phyloP scores from a whole-genome alignment of 257 asterid genomes.

The Nicotiana knightiana region DNA sequence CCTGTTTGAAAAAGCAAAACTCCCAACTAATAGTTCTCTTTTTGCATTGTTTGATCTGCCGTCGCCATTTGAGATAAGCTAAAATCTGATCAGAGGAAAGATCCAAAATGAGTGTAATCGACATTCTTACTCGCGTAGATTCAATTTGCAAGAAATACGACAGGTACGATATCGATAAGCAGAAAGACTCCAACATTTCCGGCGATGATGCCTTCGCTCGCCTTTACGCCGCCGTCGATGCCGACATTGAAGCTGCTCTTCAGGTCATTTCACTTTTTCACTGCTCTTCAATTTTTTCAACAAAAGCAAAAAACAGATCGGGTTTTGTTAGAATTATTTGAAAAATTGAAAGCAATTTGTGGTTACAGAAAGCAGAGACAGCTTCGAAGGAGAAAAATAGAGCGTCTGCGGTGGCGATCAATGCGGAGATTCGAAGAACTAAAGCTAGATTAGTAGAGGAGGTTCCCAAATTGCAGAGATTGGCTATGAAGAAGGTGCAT shows the following conservation, averaged over 20 bases:
- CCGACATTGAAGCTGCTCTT: constrained; percentile 81
- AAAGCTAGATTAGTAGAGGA: constrained; percentile 76
- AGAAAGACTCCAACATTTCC: constrained; percentile 62
- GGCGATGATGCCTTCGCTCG: constrained; percentile 95
- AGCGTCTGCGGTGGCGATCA: constrained; percentile 81
- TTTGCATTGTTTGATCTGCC: neutral
- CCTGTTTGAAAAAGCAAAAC: neutral
- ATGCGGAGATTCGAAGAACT: constrained; percentile 87
- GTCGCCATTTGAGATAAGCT: no score
- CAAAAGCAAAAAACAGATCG: neutral
- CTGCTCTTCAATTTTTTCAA: neutral
- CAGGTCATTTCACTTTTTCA: constrained; percentile 28
- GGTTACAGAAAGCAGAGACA: constrained; percentile 67
- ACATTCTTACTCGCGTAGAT: constrained; percentile 82
- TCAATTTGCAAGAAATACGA: constrained; percentile 93
- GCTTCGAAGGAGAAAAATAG: constrained; percentile 68
- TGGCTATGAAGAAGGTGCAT: constrained; percentile 72
- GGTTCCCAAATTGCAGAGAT: constrained; percentile 80
- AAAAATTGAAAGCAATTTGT: neutral
- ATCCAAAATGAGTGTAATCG: constrained; percentile 75
- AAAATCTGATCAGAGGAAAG: no score
- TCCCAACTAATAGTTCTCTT: neutral
- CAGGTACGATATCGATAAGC: constrained; percentile 68
- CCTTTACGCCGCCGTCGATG: constrained; percentile 65
- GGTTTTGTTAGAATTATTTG: no score